phyloP scores from a whole-genome alignment of 306 rosid genomes.

The Phaseolus lunatus region DNA sequence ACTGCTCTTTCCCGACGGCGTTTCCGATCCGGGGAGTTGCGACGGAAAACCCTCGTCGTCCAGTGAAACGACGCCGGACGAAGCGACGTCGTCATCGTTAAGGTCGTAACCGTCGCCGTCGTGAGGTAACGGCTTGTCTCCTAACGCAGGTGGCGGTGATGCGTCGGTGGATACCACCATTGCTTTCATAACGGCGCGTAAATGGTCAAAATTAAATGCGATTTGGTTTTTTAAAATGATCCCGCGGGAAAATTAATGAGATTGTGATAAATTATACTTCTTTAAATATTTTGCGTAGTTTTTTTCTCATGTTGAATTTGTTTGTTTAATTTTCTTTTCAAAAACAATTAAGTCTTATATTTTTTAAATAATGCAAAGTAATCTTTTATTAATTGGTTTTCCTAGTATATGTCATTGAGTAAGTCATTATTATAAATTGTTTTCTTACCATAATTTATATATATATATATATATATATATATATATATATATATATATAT shows the following conservation, averaged over 20 bases:
- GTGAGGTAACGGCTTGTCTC: slow-evolving; percentile 26
- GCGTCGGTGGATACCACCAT: slow-evolving; percentile 41
- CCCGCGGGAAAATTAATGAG: slow-evolving; percentile 51
- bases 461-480: too few species aligned
- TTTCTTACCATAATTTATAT: too few species aligned
- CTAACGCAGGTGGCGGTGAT: slow-evolving; percentile 38
- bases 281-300: too few species aligned
- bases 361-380: too few species aligned
- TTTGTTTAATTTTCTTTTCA: too few species aligned
- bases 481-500: too few species aligned
- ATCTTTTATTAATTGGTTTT: too few species aligned
- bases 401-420: too few species aligned
- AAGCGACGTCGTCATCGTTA: slow-evolving; percentile 15
- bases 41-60: slow-evolving; percentile 61
- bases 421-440: too few species aligned
- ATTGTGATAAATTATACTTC: background rate
- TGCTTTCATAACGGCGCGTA: slow-evolving; percentile 44
- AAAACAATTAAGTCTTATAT: too few species aligned
- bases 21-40: slow-evolving; percentile 37
- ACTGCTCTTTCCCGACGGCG: slow-evolving; percentile 3
- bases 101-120: slow-evolving; percentile 27
- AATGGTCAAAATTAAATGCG: background rate
- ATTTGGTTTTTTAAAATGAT: slow-evolving; percentile 46
- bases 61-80: slow-evolving; percentile 36
- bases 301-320: too few species aligned